phyloP scores from a whole-genome alignment of 169 alveolate species.

The Amoebophrya sp. region DNA sequence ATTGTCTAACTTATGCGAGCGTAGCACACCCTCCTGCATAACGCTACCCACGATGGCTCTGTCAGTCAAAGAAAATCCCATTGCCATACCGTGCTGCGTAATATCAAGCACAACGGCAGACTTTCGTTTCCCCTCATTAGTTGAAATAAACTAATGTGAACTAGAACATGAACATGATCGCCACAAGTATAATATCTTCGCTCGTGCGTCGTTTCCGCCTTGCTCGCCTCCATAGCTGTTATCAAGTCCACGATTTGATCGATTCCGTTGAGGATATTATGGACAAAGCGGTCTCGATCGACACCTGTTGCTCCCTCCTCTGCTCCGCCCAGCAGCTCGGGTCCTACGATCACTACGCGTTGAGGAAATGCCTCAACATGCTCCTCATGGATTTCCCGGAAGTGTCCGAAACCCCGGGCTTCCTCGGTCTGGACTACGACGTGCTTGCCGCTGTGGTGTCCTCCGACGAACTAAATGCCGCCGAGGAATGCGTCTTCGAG shows the following conservation, averaged over 20 bases:
- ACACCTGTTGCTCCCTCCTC: slow-evolving; percentile 1
- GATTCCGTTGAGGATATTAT: slow-evolving; percentile 4
- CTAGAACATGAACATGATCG: too few species aligned
- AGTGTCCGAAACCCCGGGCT: background rate
- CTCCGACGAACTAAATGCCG: background rate
- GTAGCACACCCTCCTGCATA: too few species aligned
- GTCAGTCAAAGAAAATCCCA: too few species aligned
- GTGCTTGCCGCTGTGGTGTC: background rate
- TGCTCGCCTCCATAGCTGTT: too few species aligned
- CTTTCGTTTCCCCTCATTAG: too few species aligned
- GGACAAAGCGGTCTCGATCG: background rate
- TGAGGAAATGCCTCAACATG: slow-evolving; percentile 17
- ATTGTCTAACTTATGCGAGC: too few species aligned
- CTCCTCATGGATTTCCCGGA: background rate
- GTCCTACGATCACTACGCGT: background rate
- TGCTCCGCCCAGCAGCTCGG: slow-evolving; percentile 17
- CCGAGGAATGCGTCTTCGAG: background rate
- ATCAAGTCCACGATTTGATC: background rate
- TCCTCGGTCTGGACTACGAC: slow-evolving; percentile 11
- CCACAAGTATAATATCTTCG: too few species aligned
- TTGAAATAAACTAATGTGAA: too few species aligned
- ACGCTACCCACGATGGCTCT: too few species aligned
- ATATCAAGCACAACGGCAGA: too few species aligned
- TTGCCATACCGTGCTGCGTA: too few species aligned
- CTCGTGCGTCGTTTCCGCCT: too few species aligned